A percentile compares a stretch with the other conserved stretches of the same genome.
Conservation (phyloP, 2,329 filamentous ascomycete genomes). For the Colletotrichum tropicicola region DNA sequence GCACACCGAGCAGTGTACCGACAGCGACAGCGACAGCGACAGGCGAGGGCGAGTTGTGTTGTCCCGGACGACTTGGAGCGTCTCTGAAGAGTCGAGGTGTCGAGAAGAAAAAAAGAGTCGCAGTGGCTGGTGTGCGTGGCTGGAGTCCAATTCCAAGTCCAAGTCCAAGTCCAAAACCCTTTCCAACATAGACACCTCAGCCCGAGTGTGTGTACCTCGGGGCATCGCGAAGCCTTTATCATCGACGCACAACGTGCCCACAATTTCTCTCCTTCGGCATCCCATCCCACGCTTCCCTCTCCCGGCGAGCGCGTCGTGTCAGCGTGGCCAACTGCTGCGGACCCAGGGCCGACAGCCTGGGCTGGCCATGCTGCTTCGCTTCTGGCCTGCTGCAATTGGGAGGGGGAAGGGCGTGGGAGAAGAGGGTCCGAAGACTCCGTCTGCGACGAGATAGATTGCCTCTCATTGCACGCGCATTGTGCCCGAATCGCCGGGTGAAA, state of each 20-base stretch:
- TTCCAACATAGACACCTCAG: constrained; percentile 2
- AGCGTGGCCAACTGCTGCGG: constrained; percentile 2
- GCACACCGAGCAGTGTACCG: too few species aligned
- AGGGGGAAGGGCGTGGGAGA: background rate
- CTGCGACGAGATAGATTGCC: constrained; percentile 14
- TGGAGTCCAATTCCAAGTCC: background rate
- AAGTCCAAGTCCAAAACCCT: background rate
- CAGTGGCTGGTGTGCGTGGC: background rate
- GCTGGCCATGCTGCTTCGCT: background rate
- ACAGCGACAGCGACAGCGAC: too few species aligned
- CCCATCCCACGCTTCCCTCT: constrained; percentile 4
- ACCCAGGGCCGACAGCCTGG: constrained; percentile 12
- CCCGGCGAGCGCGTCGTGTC: background rate
- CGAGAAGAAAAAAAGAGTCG: too few species aligned
- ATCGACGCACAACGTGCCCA: constrained; percentile 3
- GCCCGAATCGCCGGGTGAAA: constrained; percentile 10
- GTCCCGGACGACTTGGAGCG: too few species aligned
- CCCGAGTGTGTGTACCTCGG: constrained; percentile 2
- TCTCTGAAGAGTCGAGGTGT: too few species aligned
- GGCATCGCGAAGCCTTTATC: constrained; percentile 32
- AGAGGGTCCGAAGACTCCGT: constrained; percentile 8
- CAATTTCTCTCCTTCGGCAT: constrained; percentile 12
- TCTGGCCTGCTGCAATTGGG: too few species aligned
- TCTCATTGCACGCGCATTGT: constrained; percentile 13
- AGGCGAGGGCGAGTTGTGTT: too few species aligned